Conservation (phyloP, 352 stramenopile species). For the Globisporangium cystogenes region DNA sequence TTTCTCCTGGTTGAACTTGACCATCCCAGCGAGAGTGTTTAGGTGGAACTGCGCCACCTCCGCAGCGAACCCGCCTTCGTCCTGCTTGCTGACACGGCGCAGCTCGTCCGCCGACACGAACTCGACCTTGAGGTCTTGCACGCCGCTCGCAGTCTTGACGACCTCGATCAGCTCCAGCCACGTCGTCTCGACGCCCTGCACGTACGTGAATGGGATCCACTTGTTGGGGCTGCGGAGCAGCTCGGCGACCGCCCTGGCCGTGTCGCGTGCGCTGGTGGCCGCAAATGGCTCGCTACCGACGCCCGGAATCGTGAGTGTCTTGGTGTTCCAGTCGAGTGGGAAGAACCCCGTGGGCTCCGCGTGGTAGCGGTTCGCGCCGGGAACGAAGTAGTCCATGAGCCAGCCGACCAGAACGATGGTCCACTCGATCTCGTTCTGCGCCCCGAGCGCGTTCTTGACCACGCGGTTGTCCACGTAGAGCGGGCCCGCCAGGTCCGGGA, state of each 20-base stretch:
- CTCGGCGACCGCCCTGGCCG: slow-evolving; percentile 12
- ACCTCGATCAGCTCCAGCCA: slow-evolving; percentile 13
- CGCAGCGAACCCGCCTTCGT: slow-evolving; percentile 6
- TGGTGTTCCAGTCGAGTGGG: slow-evolving; percentile 17
- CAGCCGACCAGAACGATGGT: slow-evolving; percentile 23
- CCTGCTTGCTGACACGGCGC: neutral
- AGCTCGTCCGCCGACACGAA: neutral
- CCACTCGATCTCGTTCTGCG: slow-evolving; percentile 31
- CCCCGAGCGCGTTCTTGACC: slow-evolving; percentile 16
- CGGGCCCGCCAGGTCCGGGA: slow-evolving; percentile 9
- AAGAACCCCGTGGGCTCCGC: slow-evolving; percentile 2
- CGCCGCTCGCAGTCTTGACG: neutral
- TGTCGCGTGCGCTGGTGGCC: slow-evolving; percentile 22
- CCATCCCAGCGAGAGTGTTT: slow-evolving; percentile 1
- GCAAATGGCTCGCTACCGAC: slow-evolving; percentile 22
- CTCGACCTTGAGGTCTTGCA: neutral
- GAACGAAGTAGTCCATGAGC: slow-evolving; percentile 28
- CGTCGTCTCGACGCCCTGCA: slow-evolving; percentile 30
- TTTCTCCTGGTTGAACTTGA: slow-evolving; percentile 22
- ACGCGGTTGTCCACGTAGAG: slow-evolving; percentile 1
- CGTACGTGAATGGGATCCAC: slow-evolving; percentile 25
- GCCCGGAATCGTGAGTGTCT: slow-evolving; percentile 28
- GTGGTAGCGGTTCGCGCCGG: slow-evolving; percentile 22
- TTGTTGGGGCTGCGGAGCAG: slow-evolving; percentile 14
- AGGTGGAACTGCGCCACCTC: slow-evolving; percentile 20